Base-by-base conservation (phyloP, 495 filamentous ascomycete genomes). In the Gamarada debralockiae region DNA sequence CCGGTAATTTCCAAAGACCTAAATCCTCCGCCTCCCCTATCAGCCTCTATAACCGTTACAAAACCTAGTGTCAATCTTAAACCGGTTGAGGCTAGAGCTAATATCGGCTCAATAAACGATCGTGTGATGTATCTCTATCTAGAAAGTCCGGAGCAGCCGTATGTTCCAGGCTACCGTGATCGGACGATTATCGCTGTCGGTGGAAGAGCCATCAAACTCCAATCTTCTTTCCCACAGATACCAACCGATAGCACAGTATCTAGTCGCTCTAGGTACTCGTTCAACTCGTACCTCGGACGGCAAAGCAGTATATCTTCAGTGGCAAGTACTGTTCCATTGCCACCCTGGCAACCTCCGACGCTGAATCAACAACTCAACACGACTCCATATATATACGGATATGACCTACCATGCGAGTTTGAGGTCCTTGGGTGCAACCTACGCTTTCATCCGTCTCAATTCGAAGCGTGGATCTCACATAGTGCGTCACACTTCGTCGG, bases 391-490 rank as follows among this genome's bases (percentile, higher is more conserved):
- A 34, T 8, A 8, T 8, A n/a, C 31, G 31, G 31, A n/a, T n/a
- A n/a, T 24, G 29, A 53, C 12, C 50, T 53, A 14, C 40, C 50
- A 12, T 53, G 50, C 39, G 21, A 24, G 15, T 46, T 53, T 15
- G 13, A 10, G 14, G 15, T 50, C 17, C 10, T 50, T 14, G 29
- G 47, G 10, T 50, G 47, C 34, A 13, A 39, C 8, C 2, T 3
- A 2, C n/a, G 18, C 0, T 78, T 75, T 48, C 13, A 18, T 2
- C 47, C 62, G 6, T 55, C 65, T 24, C 62, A 76, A 1, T 41
- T 47, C 12, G 45, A 55, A 0, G 41, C 3, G 8, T 78, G 75
- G 75, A 65, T 73, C 21, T 44, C 67, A 9, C 73, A 78, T 45
- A 67, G 73, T 33, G 27, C 55, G 12, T n/a, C 13, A 24, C 31